These are phyloP conservation scores for Glonium stellatum DNA, from an alignment of 495 filamentous ascomycete genomes.

Conservation along the genomic window DNA sequence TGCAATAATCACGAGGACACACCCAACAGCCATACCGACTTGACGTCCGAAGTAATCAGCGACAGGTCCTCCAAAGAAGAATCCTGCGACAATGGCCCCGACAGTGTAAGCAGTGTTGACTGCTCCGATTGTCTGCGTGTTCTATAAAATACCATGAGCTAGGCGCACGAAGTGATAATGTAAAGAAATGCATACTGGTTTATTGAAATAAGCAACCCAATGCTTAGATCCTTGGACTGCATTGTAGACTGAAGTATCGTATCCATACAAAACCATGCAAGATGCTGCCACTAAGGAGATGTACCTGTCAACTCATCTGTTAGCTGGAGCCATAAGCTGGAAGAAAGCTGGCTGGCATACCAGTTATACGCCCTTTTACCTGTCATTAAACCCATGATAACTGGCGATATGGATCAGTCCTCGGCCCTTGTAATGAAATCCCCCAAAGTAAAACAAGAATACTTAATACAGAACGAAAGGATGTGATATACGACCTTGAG, in stretches of 20 bases:
- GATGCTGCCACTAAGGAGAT: constrained; percentile 55
- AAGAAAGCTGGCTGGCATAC: no score
- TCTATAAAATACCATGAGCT: constrained; percentile 3
- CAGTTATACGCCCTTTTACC: no score
- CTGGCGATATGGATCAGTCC: no score
- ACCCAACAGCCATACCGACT: constrained; percentile 52
- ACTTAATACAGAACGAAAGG: no score
- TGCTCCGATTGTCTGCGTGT: constrained; percentile 46
- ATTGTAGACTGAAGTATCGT: constrained; percentile 61
- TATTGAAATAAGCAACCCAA: constrained; percentile 53
- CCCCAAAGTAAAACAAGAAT: no score
- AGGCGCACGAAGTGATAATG: background rate
- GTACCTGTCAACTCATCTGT: constrained; percentile 42
- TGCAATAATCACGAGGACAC: constrained; percentile 50
- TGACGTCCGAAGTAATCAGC: constrained; percentile 54
- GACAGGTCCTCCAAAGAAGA: constrained; percentile 51
- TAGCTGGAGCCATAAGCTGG: no score
- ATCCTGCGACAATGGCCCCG: constrained; percentile 56
- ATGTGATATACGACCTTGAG: no score
- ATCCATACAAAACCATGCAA: constrained; percentile 63
- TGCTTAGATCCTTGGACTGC: constrained; percentile 53
- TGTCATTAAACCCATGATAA: no score
- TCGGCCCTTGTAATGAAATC: no score
- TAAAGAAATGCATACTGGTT: constrained; percentile 32
- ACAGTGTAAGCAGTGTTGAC: constrained; percentile 60